Conservation (phyloP, 768 basidiomycete species). For the Suillus fuscotomentosus region DNA sequence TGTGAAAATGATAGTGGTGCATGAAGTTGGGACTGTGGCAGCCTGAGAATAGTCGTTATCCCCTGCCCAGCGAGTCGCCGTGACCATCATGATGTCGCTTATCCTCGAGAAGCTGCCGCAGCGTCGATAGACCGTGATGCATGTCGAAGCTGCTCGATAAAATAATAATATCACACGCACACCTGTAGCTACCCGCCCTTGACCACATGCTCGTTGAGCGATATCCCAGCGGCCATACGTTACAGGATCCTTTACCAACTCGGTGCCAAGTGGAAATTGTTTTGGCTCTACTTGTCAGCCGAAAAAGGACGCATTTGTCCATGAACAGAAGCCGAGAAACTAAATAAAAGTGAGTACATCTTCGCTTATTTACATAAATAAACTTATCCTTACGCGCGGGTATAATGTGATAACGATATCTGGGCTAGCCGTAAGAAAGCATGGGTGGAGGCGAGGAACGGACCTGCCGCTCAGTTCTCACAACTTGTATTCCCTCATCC, state of each 20-base stretch:
- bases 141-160: neutral
- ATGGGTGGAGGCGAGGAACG: neutral
- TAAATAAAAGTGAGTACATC: neutral
- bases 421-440: neutral
- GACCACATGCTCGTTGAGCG: neutral
- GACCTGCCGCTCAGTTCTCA: neutral
- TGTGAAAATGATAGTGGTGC: too few species aligned
- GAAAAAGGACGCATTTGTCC: neutral
- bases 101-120: too few species aligned
- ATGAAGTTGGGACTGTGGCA: too few species aligned
- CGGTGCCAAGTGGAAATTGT: neutral
- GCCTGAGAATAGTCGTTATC: too few species aligned
- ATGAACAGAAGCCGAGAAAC: neutral
- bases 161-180: neutral
- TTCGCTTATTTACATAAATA: neutral
- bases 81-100: too few species aligned
- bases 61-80: too few species aligned
- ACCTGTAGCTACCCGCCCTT: neutral
- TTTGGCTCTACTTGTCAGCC: neutral
- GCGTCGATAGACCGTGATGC: too few species aligned
- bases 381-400: neutral
- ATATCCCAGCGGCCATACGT: neutral
- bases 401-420: neutral
- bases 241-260: neutral
- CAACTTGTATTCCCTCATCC: neutral